Conservation (phyloP, 2,329 filamentous ascomycete genomes). For the Colletotrichum sp. region DNA sequence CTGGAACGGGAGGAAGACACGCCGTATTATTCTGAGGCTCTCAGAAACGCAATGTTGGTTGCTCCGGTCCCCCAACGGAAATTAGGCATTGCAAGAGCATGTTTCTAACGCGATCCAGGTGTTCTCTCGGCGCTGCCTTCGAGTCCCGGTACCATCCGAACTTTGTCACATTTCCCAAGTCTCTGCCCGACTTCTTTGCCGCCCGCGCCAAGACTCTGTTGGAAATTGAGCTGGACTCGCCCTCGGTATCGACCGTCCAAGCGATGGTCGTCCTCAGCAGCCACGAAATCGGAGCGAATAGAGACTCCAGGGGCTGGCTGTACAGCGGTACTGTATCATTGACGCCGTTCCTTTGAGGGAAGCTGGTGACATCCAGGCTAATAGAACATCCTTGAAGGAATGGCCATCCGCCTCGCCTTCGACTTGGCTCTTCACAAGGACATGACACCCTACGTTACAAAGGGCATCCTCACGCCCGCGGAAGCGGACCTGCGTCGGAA, state of each 20-base stretch:
- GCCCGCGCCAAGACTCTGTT: slow-evolving; percentile 28
- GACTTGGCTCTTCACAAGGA: slow-evolving; percentile 31
- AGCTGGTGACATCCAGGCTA: background rate
- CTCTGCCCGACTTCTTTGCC: slow-evolving; percentile 31
- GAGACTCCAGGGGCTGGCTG: slow-evolving; percentile 30
- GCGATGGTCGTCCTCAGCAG: slow-evolving; percentile 30
- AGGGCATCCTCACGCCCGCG: slow-evolving; percentile 24
- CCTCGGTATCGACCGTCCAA: slow-evolving; percentile 29
- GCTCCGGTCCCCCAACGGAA: background rate
- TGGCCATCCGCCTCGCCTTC: slow-evolving; percentile 30
- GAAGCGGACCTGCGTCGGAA: slow-evolving; percentile 30
- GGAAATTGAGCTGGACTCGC: slow-evolving; percentile 30
- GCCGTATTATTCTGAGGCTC: slow-evolving; percentile 31
- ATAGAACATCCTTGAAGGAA: slow-evolving; percentile 27
- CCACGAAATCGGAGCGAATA: slow-evolving; percentile 29
- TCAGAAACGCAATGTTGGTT: slow-evolving; percentile 31
- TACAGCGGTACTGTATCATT: slow-evolving; percentile 26
- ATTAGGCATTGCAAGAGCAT: background rate
- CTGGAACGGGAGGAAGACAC: slow-evolving; percentile 22
- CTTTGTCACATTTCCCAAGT: slow-evolving; percentile 38
- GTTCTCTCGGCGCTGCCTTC: slow-evolving; percentile 46
- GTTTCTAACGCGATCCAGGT: slow-evolving; percentile 29
- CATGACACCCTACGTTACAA: slow-evolving; percentile 27
- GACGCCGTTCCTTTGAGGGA: background rate
- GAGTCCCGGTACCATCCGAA: slow-evolving; percentile 46